Conservation (phyloP, 2,329 filamentous ascomycete genomes). For the Rutstroemia sp. region DNA sequence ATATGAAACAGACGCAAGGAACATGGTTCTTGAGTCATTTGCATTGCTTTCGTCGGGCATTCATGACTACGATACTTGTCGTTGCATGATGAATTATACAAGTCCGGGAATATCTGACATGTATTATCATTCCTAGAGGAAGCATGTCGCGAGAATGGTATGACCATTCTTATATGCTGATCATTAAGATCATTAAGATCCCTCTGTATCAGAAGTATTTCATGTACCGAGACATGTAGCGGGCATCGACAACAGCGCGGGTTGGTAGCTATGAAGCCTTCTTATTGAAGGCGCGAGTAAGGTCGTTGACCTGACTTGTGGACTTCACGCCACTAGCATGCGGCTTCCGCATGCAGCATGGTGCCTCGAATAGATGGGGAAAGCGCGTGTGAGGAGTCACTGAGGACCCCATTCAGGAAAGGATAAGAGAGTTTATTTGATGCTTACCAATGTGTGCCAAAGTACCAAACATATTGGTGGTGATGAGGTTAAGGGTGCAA, state of each 20-base stretch:
- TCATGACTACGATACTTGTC: not conserved
- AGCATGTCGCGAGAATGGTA: not conserved
- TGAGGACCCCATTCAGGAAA: not conserved
- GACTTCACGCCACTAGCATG: not conserved
- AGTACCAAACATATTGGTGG: constrained; percentile 9
- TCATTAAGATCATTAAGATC: not conserved
- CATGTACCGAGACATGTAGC: not conserved
- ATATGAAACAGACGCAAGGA: not conserved
- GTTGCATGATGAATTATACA: not conserved
- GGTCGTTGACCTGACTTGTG: too few relatives aligned
- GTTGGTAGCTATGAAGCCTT: too few relatives aligned
- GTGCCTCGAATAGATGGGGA: not conserved
- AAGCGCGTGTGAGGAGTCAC: not conserved
- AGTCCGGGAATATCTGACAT: not conserved
- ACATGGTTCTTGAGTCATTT: not conserved
- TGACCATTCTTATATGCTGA: not conserved
- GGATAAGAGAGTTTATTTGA: not conserved
- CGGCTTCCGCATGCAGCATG: not conserved
- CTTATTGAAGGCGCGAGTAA: too few relatives aligned
- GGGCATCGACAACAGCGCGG: too few relatives aligned
- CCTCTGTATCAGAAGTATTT: not conserved
- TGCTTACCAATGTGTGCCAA: constrained; percentile 10
- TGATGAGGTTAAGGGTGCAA: not conserved
- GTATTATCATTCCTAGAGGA: not conserved
- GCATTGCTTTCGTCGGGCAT: not conserved